Conservation (phyloP, 768 basidiomycete genomes). For the Naganishia vishniacii region DNA sequence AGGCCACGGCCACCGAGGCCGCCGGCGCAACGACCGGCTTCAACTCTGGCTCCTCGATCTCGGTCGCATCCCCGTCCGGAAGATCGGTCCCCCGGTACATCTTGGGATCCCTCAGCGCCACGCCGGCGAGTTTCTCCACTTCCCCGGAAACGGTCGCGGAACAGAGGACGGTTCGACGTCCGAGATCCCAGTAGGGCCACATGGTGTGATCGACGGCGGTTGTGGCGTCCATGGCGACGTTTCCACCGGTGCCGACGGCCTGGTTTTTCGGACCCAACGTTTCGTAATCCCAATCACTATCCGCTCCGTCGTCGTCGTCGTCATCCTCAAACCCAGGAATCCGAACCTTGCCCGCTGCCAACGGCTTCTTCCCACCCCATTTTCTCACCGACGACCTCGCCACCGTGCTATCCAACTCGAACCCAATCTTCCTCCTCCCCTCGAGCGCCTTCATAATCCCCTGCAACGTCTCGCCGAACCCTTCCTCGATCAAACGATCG, state of each 20-base stretch:
- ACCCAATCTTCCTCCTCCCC: slow-evolving; percentile 69
- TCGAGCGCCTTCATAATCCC: slow-evolving; percentile 84
- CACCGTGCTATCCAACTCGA: slow-evolving; percentile 35
- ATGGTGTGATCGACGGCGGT: slow-evolving; percentile 28
- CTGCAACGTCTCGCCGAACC: slow-evolving; percentile 90
- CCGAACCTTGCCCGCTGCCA: slow-evolving; percentile 52
- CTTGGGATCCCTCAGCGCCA: slow-evolving; percentile 68
- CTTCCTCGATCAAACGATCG: slow-evolving; percentile 93
- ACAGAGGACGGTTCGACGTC: slow-evolving; percentile 81
- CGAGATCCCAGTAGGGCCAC: slow-evolving; percentile 47
- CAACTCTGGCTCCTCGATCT: slow-evolving; percentile 29
- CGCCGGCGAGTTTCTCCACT: slow-evolving; percentile 86
- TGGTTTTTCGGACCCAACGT: slow-evolving; percentile 19
- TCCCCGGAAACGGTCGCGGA: slow-evolving; percentile 94
- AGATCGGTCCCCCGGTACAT: slow-evolving; percentile 70
- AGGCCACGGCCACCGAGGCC: too few species aligned
- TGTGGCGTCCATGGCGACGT: not conserved
- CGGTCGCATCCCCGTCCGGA: slow-evolving; percentile 46
- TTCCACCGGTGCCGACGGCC: too few species aligned
- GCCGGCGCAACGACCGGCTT: slow-evolving; percentile 14
- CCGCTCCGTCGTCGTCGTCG: slow-evolving; percentile 29
- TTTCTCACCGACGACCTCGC: slow-evolving; percentile 52
- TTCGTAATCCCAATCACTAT: slow-evolving; percentile 31
- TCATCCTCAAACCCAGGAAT: slow-evolving; percentile 64
- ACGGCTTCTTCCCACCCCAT: slow-evolving; percentile 56